Evolutionary conservation across 257 asterid genomes (phyloP).

Genomic region (Solanum ahanhuiri): DNA sequence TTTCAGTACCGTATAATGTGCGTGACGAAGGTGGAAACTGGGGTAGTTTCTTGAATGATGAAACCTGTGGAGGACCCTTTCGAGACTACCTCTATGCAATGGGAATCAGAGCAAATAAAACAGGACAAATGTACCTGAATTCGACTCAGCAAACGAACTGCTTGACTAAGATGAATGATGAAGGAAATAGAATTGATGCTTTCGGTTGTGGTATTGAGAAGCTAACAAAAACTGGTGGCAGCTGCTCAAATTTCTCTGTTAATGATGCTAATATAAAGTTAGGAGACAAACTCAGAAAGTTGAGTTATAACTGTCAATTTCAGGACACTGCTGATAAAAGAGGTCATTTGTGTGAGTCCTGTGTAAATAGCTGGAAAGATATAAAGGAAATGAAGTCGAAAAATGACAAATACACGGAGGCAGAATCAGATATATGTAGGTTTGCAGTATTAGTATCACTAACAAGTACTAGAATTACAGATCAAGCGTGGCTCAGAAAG

Average conservation of each 20-base stretch:
- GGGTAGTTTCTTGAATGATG: background rate
- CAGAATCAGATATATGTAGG: background rate
- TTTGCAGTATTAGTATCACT: background rate
- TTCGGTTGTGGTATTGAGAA: background rate
- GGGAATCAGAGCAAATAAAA: background rate
- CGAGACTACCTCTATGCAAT: background rate
- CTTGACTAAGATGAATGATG: background rate
- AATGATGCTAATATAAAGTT: background rate
- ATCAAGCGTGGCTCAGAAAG: background rate
- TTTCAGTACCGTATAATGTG: background rate
- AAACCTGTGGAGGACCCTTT: background rate
- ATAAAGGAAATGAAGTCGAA: background rate
- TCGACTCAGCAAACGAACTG: background rate
- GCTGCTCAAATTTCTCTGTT: background rate
- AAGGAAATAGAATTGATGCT: background rate
- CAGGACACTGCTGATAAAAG: background rate
- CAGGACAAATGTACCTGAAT: background rate
- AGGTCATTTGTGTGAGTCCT: background rate
- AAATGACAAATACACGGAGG: background rate
- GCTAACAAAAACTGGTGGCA: background rate
- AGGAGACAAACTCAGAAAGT: background rate
- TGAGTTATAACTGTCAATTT: background rate
- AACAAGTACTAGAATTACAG: slow-evolving; percentile 1
- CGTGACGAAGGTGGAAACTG: background rate
- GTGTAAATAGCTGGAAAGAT: slow-evolving; percentile 1